phyloP scores from a whole-genome alignment of 495 filamentous ascomycete genomes.

The Aspergillus saccharolyticus region DNA sequence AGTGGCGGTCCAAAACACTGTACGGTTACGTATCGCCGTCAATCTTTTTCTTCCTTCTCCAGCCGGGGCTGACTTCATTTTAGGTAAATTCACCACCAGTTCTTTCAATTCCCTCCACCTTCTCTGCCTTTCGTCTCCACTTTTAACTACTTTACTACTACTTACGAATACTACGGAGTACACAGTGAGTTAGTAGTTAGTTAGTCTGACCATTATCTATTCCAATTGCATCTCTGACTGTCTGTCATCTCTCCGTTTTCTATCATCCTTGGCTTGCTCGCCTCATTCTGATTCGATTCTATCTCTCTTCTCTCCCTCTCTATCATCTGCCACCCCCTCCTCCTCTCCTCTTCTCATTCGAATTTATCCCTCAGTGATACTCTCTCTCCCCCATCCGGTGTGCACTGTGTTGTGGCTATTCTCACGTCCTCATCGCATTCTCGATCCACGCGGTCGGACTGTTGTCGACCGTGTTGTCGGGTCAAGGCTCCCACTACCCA shows the following conservation, averaged over 20 bases:
- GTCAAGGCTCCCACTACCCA: conserved; percentile 9
- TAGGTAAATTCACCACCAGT: neutral
- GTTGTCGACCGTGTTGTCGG: neutral
- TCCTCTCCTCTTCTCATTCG: neutral
- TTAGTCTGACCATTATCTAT: neutral
- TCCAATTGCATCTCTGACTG: conserved; percentile 12
- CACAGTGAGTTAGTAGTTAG: too few relatives aligned
- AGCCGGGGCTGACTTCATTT: neutral
- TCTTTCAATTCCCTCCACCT: neutral
- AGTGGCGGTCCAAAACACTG: neutral
- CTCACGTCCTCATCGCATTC: conserved; percentile 4
- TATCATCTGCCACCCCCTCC: neutral
- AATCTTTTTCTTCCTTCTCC: neutral
- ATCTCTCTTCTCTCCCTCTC: conserved; percentile 1
- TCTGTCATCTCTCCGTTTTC: conserved; percentile 6
- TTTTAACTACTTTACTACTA: neutral
- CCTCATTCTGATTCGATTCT: too few relatives aligned
- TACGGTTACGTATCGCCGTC: neutral
- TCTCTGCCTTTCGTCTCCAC: neutral
- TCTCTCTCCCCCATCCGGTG: conserved; percentile 15
- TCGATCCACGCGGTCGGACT: neutral
- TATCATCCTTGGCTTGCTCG: conserved; percentile 13
- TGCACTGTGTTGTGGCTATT: neutral
- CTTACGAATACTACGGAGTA: too few relatives aligned
- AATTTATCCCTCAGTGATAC: conserved; percentile 7